A percentile compares a stretch with the other conserved stretches of the same genome.
Evolutionary conservation across 225 moss, liverwort and hornwort genomes (phyloP).

Genomic region (Polytrichum commune): DNA sequence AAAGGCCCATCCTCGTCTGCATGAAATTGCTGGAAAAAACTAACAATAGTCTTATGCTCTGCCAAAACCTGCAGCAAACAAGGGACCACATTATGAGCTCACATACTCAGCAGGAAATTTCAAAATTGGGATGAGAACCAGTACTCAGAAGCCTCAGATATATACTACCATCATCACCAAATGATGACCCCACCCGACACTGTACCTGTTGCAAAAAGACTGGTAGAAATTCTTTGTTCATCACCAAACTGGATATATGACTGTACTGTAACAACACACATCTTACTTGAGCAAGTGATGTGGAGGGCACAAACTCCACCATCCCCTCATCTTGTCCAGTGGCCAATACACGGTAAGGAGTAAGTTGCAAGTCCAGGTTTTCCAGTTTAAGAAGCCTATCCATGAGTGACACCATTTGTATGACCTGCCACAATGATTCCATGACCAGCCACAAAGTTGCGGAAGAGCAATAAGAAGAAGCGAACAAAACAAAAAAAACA

Average conservation of each 20-base stretch:
- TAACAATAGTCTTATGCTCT: conserved; percentile 85
- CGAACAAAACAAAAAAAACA: too few relatives aligned
- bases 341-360: conserved; percentile 86
- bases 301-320: conserved; percentile 84
- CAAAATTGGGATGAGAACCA: too few relatives aligned
- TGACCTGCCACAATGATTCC: conserved; percentile 51
- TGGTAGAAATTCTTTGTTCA: too few relatives aligned
- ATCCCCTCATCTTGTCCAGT: conserved; percentile 97
- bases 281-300: conserved; percentile 84
- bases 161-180: too few relatives aligned
- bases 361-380: conserved; percentile 87
- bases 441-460: neutral
- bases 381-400: conserved; percentile 91
- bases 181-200: too few relatives aligned
- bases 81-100: neutral
- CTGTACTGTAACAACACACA: neutral
- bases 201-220: too few relatives aligned
- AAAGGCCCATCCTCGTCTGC: conserved; percentile 82
- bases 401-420: conserved; percentile 96
- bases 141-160: too few relatives aligned
- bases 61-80: conserved; percentile 61
- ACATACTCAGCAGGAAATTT: neutral
- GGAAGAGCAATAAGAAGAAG: too few relatives aligned
- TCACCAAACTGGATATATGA: too few relatives aligned
- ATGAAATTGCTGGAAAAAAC: conserved; percentile 86